Conservation (phyloP, 2,329 filamentous ascomycete species). For the Immersiporthe knoxdaviesiana region DNA sequence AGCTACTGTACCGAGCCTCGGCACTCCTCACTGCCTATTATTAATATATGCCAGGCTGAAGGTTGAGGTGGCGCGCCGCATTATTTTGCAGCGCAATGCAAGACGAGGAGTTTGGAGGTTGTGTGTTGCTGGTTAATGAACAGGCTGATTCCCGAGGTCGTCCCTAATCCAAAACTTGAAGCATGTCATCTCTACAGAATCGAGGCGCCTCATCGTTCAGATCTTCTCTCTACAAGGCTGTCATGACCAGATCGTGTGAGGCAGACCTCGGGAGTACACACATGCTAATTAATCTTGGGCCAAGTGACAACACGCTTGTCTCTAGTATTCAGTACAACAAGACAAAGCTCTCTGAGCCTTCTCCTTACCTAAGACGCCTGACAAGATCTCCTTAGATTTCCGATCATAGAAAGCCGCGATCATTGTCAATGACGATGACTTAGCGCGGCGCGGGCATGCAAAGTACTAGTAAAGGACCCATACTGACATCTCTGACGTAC, state of each 20-base stretch:
- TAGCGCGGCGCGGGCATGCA: too few species aligned
- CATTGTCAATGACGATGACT: neutral
- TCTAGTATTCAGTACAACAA: neutral
- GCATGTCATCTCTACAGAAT: too few species aligned
- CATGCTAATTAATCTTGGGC: neutral
- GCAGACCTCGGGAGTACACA: too few species aligned
- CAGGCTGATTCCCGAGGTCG: neutral
- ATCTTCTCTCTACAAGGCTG: too few species aligned
- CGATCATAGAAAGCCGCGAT: neutral
- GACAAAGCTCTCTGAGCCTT: neutral
- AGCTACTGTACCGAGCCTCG: too few species aligned
- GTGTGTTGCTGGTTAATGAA: neutral
- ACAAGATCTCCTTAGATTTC: neutral
- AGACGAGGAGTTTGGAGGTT: neutral
- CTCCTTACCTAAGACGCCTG: neutral
- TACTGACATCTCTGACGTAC: conserved; percentile 6
- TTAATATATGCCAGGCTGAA: neutral
- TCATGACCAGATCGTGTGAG: too few species aligned
- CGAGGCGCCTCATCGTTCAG: too few species aligned
- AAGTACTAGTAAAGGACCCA: neutral
- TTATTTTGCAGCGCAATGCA: neutral
- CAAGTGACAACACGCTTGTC: neutral
- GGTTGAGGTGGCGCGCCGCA: too few species aligned
- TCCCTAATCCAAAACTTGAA: too few species aligned
- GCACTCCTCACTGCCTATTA: neutral